Base-by-base conservation (phyloP, 2,329 filamentous ascomycete species). In the Colletotrichum godetiae region DNA sequence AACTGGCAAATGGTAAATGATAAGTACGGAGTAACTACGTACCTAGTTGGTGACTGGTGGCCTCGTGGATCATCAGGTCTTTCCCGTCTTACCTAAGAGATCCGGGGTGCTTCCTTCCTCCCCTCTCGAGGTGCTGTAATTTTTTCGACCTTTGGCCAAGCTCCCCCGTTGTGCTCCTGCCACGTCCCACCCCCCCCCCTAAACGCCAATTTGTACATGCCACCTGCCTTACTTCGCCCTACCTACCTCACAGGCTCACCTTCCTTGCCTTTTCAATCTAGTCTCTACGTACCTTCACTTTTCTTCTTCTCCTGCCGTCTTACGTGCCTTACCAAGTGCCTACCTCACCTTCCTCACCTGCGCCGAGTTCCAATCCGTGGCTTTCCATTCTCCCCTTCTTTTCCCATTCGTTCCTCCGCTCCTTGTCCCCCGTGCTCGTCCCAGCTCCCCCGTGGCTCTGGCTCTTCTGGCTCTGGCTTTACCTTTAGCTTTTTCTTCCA, bases 281-380 rank as follows among this genome's bases (percentile, higher is more conserved):
- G 60, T 67, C 62, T 72, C 68, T 58, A 73, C 67, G 67, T 72
- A 66, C 37, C 35, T 27, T 53, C 27, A 65, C 58, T 63, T 55
- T 67, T 59, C 56, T 62, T 29, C 61, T 52, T 62, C 46, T 64
- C 52, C 22, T 55, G 31, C 31, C 31, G 31, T 61, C 46, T 53
- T 71, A 15, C 57, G 42, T 58, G 42, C 57, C 68, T 42, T 42
- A 42, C 37, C 15, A 42, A 42, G 37, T 42, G 37, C 37, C 37
- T 42, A 19, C 15, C 35, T 5, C 6, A 42, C 35, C 42, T 52
- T 33, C 31, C 57, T 58, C 37, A 11, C 53, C 53, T 53, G 37
- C 37, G 22, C 24, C 42, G 31, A 56, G 13, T 67, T 63, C 55
- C 19, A 59, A 58, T 58, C 52, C 59, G 61, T 56, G 52, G 33